phyloP scores from a whole-genome alignment of 345 rosid genomes.

The sweet orange (Citrus sinensis) region DVS_A1.0 CM039165.1:4599501-4600000 shows the following conservation, averaged over 20 bases:
- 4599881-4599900: not conserved
- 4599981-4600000: not conserved
- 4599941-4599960: slow-evolving; percentile 9
- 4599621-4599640: not conserved
- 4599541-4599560: too few species aligned
- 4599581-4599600: not conserved
- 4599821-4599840: not conserved
- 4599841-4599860: not conserved
- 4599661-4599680: not conserved
- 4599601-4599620: not conserved
- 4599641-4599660: not conserved
- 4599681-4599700: not conserved
- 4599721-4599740: slow-evolving; percentile 4
- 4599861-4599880: not conserved
- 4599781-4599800: not conserved
- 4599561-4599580: not conserved
- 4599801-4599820: not conserved
- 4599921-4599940: not conserved
- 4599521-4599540: not conserved
- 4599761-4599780: not conserved
- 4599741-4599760: not conserved
- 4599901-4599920: not conserved
- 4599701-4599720: not conserved
- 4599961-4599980: not conserved
- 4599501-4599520: not conserved